Conservation (phyloP, 345 rosid species). For the Diplotaxis tenuifolia region DNA sequence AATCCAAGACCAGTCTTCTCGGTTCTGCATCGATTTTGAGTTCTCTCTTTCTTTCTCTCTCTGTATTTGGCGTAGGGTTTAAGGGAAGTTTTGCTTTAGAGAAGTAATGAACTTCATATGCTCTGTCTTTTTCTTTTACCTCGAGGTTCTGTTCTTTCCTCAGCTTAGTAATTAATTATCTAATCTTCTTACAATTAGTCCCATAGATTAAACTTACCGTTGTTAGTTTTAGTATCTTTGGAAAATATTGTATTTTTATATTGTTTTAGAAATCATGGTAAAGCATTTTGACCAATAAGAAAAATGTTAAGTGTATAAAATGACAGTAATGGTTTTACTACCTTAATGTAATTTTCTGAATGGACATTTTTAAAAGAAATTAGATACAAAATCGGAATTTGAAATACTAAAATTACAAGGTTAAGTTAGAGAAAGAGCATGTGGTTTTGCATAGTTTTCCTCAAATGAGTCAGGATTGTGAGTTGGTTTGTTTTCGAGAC, state of each 20-base stretch:
- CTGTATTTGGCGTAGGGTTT: constrained; percentile 34
- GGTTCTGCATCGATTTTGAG: constrained; percentile 56
- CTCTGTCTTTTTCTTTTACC: constrained; percentile 44
- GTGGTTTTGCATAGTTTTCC: constrained; percentile 86
- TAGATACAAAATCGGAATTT: neutral
- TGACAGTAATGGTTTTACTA: neutral
- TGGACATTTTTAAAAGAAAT: neutral
- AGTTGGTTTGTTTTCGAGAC: constrained; percentile 50
- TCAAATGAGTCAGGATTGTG: constrained; percentile 43
- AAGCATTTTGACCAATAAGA: neutral
- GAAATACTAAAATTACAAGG: constrained; percentile 4
- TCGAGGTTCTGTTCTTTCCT: constrained; percentile 77
- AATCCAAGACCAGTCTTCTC: constrained; percentile 55
- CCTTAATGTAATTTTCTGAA: neutral
- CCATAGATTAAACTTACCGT: constrained; percentile 5
- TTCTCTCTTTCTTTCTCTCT: constrained; percentile 28
- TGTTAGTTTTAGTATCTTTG: neutral
- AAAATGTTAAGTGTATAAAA: neutral
- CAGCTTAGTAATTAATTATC: constrained; percentile 28
- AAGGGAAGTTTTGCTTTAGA: constrained; percentile 40
- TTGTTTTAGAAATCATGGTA: neutral
- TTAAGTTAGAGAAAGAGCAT: constrained; percentile 30
- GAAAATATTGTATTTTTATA: neutral
- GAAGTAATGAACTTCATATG: constrained; percentile 38
- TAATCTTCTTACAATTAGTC: too few relatives aligned